Evolutionary conservation across 2,329 filamentous ascomycete species (phyloP).

Genomic region (Phyllosticta capitalensis): DNA sequence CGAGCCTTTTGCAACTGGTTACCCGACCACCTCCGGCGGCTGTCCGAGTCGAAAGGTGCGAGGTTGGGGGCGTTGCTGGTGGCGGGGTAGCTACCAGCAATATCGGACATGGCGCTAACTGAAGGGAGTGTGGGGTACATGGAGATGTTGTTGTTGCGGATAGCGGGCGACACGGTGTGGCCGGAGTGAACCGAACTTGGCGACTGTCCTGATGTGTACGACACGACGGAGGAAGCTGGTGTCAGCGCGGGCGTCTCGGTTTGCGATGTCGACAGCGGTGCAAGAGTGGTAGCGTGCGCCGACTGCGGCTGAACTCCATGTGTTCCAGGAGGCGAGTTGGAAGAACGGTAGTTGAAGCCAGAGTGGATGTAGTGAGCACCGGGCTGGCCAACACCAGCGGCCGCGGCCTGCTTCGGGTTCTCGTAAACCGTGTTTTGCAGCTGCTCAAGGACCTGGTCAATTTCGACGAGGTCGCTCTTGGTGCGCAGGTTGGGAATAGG

Average conservation of each 20-base stretch:
- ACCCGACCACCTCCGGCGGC: slow-evolving; percentile 52
- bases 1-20: slow-evolving; percentile 46
- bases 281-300: slow-evolving; percentile 42
- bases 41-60: slow-evolving; percentile 52
- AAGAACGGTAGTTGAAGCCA: slow-evolving; percentile 44
- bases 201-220: slow-evolving; percentile 69
- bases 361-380: slow-evolving; percentile 55
- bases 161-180: slow-evolving; percentile 56
- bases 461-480: slow-evolving; percentile 86
- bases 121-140: slow-evolving; percentile 70
- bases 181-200: slow-evolving; percentile 58
- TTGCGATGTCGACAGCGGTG: slow-evolving; percentile 33
- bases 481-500: slow-evolving; percentile 83
- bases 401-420: slow-evolving; percentile 71
- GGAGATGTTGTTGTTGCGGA: slow-evolving; percentile 40
- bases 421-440: slow-evolving; percentile 96
- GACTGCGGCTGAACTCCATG: slow-evolving; percentile 33
- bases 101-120: slow-evolving; percentile 55
- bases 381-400: slow-evolving; percentile 66
- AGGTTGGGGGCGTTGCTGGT: slow-evolving; percentile 59
- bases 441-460: slow-evolving; percentile 90
- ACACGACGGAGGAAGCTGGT: slow-evolving; percentile 64
- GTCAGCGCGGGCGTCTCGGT: slow-evolving; percentile 65
- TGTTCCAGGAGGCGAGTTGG: slow-evolving; percentile 44
- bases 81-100: slow-evolving; percentile 48